Evolutionary conservation across 768 basidiomycete species (phyloP).

Genomic region (Cystofilobasidium capitatum): DNA sequence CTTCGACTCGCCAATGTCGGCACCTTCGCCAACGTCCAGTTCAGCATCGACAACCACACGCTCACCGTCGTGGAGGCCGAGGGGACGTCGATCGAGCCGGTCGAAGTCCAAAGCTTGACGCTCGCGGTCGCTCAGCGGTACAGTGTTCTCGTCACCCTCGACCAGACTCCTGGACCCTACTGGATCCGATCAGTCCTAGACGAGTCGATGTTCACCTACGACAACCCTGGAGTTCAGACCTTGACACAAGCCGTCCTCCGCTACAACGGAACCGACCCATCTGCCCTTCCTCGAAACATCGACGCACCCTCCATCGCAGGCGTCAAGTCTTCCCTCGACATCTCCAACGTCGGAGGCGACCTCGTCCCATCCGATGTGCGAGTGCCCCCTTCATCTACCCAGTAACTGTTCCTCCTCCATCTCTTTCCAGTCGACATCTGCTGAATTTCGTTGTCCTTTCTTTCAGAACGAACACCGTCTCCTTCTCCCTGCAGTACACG

Average conservation of each 20-base stretch:
- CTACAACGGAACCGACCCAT: constrained; percentile 7
- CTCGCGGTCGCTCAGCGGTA: constrained; percentile 49
- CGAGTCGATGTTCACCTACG: background rate
- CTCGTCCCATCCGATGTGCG: background rate
- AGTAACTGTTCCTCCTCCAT: background rate
- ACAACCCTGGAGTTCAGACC: background rate
- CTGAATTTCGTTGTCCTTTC: background rate
- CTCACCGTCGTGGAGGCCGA: constrained; percentile 49
- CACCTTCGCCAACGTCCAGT: constrained; percentile 21
- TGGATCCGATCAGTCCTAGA: constrained; percentile 26
- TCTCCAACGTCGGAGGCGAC: constrained; percentile 12
- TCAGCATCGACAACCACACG: constrained; percentile 29
- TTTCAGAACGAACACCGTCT: background rate
- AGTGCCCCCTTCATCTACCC: background rate
- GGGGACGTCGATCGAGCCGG: constrained; percentile 44
- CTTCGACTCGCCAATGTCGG: constrained; percentile 27
- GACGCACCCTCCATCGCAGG: background rate
- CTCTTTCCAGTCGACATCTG: background rate
- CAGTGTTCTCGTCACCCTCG: constrained; percentile 45
- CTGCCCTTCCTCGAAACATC: background rate
- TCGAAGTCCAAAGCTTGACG: constrained; percentile 41
- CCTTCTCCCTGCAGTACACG: background rate
- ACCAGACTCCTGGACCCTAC: constrained; percentile 40
- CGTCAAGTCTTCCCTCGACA: constrained; percentile 2
- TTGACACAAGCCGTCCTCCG: constrained; percentile 2